Evolutionary conservation across 2,329 filamentous ascomycete genomes (phyloP).

Genomic region (Monosporascus sp.): DNA sequence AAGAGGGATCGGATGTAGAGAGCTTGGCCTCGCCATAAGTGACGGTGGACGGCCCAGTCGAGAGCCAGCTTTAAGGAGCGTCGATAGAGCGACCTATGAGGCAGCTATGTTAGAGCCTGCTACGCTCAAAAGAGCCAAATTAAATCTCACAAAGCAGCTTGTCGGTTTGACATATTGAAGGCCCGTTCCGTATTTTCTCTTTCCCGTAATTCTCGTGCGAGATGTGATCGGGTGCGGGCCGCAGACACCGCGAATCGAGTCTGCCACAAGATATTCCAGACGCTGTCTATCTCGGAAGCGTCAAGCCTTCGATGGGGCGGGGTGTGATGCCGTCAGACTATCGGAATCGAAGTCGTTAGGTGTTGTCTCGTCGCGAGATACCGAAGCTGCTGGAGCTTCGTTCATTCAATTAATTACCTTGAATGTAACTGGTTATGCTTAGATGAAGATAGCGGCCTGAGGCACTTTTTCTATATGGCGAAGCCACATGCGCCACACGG

Average conservation of each 20-base stretch:
- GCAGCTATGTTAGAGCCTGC: constrained; percentile 10
- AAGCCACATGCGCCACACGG: no score
- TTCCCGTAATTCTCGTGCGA: constrained; percentile 1
- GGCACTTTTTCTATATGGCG: background rate
- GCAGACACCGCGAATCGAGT: background rate
- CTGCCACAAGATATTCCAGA: background rate
- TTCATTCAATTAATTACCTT: background rate
- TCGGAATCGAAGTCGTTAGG: background rate
- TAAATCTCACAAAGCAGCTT: constrained; percentile 44
- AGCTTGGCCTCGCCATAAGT: constrained; percentile 92
- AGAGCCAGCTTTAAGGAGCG: constrained; percentile 88
- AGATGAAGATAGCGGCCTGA: background rate
- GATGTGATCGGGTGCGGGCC: constrained; percentile 1
- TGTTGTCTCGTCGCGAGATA: background rate
- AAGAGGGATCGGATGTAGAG: constrained; percentile 93
- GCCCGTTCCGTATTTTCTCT: constrained; percentile 5
- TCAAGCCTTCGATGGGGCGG: background rate
- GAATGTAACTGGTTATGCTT: background rate
- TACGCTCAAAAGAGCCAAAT: background rate
- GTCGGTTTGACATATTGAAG: constrained; percentile 38
- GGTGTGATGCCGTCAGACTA: background rate
- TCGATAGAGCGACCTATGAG: constrained; percentile 69
- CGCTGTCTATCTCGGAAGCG: background rate
- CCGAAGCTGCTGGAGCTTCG: background rate
- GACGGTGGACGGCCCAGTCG: constrained; percentile 90